A percentile compares a stretch with the other conserved stretches of the same genome.
Conservation (phyloP, 1,284 basidiomycete species). For the Marasmius tenuissimus region DNA sequence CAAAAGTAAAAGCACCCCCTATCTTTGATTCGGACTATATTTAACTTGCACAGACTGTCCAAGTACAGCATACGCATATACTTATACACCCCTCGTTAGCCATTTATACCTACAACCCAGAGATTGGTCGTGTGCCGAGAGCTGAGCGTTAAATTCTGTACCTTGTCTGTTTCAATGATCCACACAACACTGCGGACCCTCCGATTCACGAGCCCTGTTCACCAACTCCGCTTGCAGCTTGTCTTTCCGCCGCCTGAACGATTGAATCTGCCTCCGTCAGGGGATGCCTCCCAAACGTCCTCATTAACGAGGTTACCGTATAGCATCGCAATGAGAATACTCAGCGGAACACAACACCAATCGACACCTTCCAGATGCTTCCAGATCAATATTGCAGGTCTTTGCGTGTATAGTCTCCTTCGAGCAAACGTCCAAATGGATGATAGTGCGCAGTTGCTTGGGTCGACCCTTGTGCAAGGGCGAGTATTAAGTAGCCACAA, state of each 20-base stretch:
- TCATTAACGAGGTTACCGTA: slow-evolving; percentile 74
- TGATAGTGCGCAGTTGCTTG: too few species aligned
- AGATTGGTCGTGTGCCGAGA: too few species aligned
- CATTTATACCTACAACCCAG: too few species aligned
- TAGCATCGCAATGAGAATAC: slow-evolving; percentile 63
- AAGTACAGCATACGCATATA: too few species aligned
- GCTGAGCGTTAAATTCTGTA: too few species aligned
- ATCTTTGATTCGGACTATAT: too few species aligned
- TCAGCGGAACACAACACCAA: slow-evolving; percentile 49
- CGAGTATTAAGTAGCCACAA: slow-evolving; percentile 73
- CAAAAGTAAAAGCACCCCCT: too few species aligned
- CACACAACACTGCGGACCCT: not conserved
- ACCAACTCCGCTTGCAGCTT: slow-evolving; percentile 24
- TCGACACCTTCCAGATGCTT: slow-evolving; percentile 58
- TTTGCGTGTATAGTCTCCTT: slow-evolving; percentile 81
- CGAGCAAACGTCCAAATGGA: too few species aligned
- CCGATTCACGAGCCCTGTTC: slow-evolving; percentile 8
- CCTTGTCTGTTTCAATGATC: too few species aligned
- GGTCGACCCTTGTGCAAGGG: too few species aligned
- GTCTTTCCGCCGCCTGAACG: slow-evolving; percentile 28
- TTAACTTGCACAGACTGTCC: too few species aligned
- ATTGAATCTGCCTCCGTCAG: slow-evolving; percentile 45
- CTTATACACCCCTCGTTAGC: too few species aligned
- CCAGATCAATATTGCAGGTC: slow-evolving; percentile 63
- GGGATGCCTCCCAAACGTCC: slow-evolving; percentile 67